Conservation (phyloP, 306 rosid genomes). For the Albizia julibrissin region DNA sequence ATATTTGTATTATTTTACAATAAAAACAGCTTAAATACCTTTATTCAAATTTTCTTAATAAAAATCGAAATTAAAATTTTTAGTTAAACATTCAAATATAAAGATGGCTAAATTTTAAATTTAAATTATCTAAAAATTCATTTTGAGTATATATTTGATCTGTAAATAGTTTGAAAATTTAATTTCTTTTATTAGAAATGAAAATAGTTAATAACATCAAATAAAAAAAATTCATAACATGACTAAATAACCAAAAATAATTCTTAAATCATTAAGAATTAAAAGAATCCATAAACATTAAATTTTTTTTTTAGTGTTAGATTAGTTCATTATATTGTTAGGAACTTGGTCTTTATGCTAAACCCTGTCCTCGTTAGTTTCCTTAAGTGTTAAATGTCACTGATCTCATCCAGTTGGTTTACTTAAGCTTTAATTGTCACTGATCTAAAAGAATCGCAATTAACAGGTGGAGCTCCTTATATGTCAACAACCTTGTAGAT, state of each 20-base stretch:
- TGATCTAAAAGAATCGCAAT: no score
- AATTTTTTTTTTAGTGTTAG: no score
- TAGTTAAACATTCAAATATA: background rate
- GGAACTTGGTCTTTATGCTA: no score
- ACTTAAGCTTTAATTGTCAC: no score
- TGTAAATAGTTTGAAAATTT: background rate
- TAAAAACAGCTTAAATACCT: background rate
- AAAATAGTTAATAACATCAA: background rate
- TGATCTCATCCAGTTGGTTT: no score
- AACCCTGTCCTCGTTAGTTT: no score
- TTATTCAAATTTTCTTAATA: background rate
- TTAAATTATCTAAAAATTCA: background rate
- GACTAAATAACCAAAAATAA: background rate
- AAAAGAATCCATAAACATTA: no score
- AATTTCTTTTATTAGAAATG: background rate
- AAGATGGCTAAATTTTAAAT: background rate
- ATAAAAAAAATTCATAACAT: background rate
- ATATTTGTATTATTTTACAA: background rate
- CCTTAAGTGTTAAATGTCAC: no score
- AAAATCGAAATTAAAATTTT: background rate
- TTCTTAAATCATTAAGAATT: background rate
- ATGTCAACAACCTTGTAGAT: no score
- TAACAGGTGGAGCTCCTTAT: no score
- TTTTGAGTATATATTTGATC: background rate
- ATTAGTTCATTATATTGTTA: no score